Base-by-base conservation (phyloP, 2,329 filamentous ascomycete species). In the Fusarium sp. region DNA sequence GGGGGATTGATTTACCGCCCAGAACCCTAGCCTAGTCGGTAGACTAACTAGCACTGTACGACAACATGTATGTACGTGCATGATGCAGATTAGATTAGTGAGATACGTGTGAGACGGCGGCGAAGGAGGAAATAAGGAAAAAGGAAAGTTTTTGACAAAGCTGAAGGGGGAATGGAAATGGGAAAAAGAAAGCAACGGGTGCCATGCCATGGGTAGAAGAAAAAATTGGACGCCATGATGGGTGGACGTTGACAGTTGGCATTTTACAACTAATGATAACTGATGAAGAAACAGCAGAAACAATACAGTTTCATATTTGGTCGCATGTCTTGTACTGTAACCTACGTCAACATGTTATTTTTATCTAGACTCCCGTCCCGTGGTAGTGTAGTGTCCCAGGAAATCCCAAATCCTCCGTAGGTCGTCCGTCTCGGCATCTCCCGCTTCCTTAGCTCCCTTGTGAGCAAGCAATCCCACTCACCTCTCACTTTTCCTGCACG, bases 401-500 rank as follows among this genome's bases (percentile, higher is more conserved):
- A 66, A 31, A 20, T 13, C 27, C 27, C 47, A 54, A 54, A 54
- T 54, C 47, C 18, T 54, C 47, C 47, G 47, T 31, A 31, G 54
- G 54, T 57, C 54, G 47, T 54, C 40, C 62, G 47, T 45, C 65
- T 70, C 63, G 47, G 70, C 63, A 54, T 73, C 71, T 73, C 70
- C 66, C 71, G 66, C 36, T 31, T 64, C 61, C 60, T 38, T 71
- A 70, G 71, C 66, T 70, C 57, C 66, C 54, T 45, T 25, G 20
- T 22, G 40, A 45, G 40, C 40, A 45, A 22, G 20, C 20, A 45
- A 60, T 54, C 56, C 60, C 38, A 54, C 62, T 73, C 70, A 68
- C 31, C 52, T 62, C 60, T 73, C 63, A 70, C 50, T 65, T 73
- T 73, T 65, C 16, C 70, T 73, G 70, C 64, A 70, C 56, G 31